Evolutionary conservation across 2,329 filamentous ascomycete genomes (phyloP).

Genomic region (Lithohypha guttulata): DNA sequence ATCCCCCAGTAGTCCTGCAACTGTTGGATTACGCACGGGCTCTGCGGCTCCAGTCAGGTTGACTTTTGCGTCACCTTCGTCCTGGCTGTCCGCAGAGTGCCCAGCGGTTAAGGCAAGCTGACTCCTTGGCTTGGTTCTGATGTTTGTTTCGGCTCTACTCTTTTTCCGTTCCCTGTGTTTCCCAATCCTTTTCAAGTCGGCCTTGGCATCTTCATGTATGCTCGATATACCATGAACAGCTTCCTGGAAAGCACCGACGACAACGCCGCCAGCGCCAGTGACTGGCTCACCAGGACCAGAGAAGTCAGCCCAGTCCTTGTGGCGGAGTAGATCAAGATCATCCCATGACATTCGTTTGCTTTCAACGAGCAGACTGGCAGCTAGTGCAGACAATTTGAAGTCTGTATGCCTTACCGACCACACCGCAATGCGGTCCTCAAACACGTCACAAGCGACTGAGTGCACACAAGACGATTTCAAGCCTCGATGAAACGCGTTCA

Average conservation of each 20-base stretch:
- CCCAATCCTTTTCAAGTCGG: slow-evolving; percentile 37
- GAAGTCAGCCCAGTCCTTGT: slow-evolving; percentile 44
- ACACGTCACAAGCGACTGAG: slow-evolving; percentile 29
- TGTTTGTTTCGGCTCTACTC: slow-evolving; percentile 12
- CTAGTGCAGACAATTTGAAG: slow-evolving; percentile 41
- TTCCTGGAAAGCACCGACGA: slow-evolving; percentile 35
- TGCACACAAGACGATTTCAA: slow-evolving; percentile 25
- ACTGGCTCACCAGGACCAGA: slow-evolving; percentile 45
- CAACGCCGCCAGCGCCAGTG: slow-evolving; percentile 38
- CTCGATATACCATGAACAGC: slow-evolving; percentile 40
- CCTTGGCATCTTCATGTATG: slow-evolving; percentile 39
- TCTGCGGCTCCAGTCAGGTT: slow-evolving; percentile 19
- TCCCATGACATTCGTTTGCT: slow-evolving; percentile 42
- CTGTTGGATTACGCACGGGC: slow-evolving; percentile 8
- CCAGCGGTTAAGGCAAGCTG: slow-evolving; percentile 13
- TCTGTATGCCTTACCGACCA: slow-evolving; percentile 42
- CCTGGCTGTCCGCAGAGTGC: slow-evolving; percentile 11
- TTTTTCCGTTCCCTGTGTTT: slow-evolving; percentile 31
- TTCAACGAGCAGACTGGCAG: slow-evolving; percentile 43
- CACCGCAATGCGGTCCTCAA: slow-evolving; percentile 39
- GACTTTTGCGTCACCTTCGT: neutral
- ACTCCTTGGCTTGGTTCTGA: slow-evolving; percentile 16
- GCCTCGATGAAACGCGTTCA: slow-evolving; percentile 32
- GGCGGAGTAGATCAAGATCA: slow-evolving; percentile 37
- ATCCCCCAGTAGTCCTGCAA: neutral